These are phyloP conservation scores for Astragalus membranaceus DNA, from an alignment of 306 rosid species.

Conservation along the genomic window DNA sequence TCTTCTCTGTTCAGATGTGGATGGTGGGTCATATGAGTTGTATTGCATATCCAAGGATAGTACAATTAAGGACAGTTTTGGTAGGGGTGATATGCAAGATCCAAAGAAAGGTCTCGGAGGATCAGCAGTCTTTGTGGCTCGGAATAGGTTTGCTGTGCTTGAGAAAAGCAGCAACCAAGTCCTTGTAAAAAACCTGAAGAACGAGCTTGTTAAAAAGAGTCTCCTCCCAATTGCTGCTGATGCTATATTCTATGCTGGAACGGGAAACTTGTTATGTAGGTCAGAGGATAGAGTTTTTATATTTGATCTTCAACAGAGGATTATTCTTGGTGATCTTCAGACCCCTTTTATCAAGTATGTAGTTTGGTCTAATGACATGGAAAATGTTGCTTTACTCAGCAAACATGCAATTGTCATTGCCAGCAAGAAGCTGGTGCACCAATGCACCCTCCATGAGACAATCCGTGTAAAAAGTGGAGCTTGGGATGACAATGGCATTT, in stretches of 20 bases:
- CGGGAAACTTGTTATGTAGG: constrained; percentile 78
- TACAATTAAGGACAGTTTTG: constrained; percentile 43
- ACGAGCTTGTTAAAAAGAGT: constrained; percentile 70
- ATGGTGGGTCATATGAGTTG: constrained; percentile 88
- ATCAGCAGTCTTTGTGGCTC: constrained; percentile 86
- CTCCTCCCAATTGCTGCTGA: constrained; percentile 63
- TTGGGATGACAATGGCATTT: constrained; percentile 95
- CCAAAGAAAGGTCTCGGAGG: constrained; percentile 91
- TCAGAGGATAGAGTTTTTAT: constrained; percentile 77
- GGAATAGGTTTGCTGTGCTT: constrained; percentile 89
- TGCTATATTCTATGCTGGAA: constrained; percentile 89
- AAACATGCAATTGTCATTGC: constrained; percentile 86
- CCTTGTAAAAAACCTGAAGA: constrained; percentile 58
- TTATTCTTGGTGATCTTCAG: constrained; percentile 73
- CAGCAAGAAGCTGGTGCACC: constrained; percentile 82
- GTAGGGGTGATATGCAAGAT: constrained; percentile 78
- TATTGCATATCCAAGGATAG: constrained; percentile 59
- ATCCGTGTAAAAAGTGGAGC: constrained; percentile 95
- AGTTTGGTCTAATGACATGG: constrained; percentile 86
- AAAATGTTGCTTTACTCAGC: constrained; percentile 86
- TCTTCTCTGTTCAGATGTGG: constrained; percentile 83
- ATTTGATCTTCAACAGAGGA: constrained; percentile 81
- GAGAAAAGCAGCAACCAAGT: constrained; percentile 76
- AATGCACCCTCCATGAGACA: constrained; percentile 92
- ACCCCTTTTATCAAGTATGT: constrained; percentile 83